Evolutionary conservation across 2,329 filamentous ascomycete genomes (phyloP).

Genomic region (Fusarium staphyleae): DNA sequence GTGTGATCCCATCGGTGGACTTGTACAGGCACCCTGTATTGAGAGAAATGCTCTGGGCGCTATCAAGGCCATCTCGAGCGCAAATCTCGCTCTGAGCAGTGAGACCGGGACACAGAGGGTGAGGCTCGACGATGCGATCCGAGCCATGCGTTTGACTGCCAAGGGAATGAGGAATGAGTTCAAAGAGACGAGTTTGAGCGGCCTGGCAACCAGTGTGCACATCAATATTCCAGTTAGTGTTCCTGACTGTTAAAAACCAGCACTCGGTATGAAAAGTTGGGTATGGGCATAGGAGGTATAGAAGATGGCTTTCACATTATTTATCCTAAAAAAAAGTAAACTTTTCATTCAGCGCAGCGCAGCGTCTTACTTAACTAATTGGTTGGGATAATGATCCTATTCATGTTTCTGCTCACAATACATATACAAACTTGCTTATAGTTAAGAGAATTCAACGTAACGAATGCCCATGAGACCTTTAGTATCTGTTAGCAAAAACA

Average conservation of each 20-base stretch:
- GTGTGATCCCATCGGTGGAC: conserved; percentile 58
- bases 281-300: no score
- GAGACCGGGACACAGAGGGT: conserved; percentile 57
- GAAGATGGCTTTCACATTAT: no score
- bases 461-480: no score
- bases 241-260: conserved; percentile 53
- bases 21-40: conserved; percentile 60
- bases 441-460: no score
- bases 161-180: conserved; percentile 62
- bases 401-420: no score
- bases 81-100: conserved; percentile 56
- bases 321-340: no score
- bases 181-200: conserved; percentile 60
- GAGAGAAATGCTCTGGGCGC: conserved; percentile 59
- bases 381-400: no score
- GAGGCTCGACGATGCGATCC: conserved; percentile 58
- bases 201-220: conserved; percentile 58
- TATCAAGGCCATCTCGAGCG: conserved; percentile 59
- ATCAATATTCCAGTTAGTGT: conserved; percentile 60
- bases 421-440: no score
- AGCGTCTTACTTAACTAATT: no score
- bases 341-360: no score
- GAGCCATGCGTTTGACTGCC: conserved; percentile 58
- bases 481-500: no score
- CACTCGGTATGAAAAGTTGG: no score